Evolutionary conservation across 169 alveolate species (phyloP).

Genomic region (Cryptosporidium xiaoi): DNA sequence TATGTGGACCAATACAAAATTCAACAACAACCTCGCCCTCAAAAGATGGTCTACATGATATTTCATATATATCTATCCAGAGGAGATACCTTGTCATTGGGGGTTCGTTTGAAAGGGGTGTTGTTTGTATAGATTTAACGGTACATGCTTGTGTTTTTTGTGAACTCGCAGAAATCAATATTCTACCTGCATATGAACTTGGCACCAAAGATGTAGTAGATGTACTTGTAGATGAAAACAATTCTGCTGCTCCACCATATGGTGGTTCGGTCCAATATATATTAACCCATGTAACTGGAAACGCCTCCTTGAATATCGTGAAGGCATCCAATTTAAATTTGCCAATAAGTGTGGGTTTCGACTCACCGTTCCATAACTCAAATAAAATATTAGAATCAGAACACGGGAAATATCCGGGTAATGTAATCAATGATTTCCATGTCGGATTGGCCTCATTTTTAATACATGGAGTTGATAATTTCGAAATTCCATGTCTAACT

Average conservation of each 20-base stretch:
- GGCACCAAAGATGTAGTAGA: constrained; percentile 62
- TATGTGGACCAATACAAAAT: constrained; percentile 80
- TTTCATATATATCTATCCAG: constrained; percentile 82
- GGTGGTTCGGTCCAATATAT: constrained; percentile 84
- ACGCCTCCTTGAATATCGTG: constrained; percentile 80
- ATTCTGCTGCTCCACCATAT: constrained; percentile 76
- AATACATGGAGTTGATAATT: constrained; percentile 82
- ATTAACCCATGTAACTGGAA: constrained; percentile 83
- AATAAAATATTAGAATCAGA: constrained; percentile 78
- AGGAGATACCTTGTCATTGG: constrained; percentile 79
- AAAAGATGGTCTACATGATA: constrained; percentile 75
- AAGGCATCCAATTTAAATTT: constrained; percentile 80
- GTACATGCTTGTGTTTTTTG: constrained; percentile 59
- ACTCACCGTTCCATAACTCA: constrained; percentile 83
- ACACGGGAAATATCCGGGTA: constrained; percentile 84
- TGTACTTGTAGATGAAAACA: constrained; percentile 55
- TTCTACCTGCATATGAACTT: constrained; percentile 64
- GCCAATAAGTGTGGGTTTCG: constrained; percentile 79
- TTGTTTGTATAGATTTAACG: constrained; percentile 41
- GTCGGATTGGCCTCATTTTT: constrained; percentile 85
- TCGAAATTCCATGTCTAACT: constrained; percentile 84
- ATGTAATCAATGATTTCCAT: constrained; percentile 84
- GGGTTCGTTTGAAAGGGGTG: constrained; percentile 75
- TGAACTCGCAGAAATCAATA: constrained; percentile 57
- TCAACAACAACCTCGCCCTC: constrained; percentile 74